These are phyloP conservation scores for Trametes polyzona DNA, from an alignment of 1,284 basidiomycete species.

Conservation along the genomic window DNA sequence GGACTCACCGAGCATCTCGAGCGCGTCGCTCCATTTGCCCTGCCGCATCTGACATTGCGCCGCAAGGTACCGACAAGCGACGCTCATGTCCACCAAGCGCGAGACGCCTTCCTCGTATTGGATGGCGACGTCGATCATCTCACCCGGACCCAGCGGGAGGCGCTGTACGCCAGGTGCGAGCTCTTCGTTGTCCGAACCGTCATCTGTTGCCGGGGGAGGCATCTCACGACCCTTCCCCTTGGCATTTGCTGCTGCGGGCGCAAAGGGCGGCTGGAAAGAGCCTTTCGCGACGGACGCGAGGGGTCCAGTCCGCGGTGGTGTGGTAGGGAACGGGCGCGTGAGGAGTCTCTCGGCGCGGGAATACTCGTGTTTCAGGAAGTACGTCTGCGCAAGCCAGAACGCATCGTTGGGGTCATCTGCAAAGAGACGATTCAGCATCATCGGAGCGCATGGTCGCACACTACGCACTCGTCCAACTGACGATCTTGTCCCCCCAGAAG, in stretches of 20 bases:
- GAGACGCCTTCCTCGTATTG: conserved; percentile 67
- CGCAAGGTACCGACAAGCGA: conserved; percentile 92
- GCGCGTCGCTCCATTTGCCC: conserved; percentile 91
- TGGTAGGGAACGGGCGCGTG: conserved; percentile 74
- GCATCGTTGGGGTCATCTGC: conserved; percentile 94
- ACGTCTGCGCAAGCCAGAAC: conserved; percentile 98
- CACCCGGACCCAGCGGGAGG: conserved; percentile 67
- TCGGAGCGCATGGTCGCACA: neutral
- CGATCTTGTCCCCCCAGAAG: conserved; percentile 98
- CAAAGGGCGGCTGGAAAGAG: conserved; percentile 35
- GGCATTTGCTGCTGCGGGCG: conserved; percentile 25
- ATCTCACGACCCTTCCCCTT: conserved; percentile 69
- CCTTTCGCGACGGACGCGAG: conserved; percentile 47
- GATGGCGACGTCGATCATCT: conserved; percentile 66
- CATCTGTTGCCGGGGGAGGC: conserved; percentile 33
- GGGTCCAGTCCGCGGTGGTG: conserved; percentile 46
- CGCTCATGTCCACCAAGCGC: conserved; percentile 86
- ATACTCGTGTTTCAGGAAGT: conserved; percentile 95
- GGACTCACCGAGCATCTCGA: conserved; percentile 91
- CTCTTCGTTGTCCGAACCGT: neutral
- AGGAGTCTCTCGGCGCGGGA: conserved; percentile 92
- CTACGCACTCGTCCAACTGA: conserved; percentile 89
- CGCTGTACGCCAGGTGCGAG: conserved; percentile 46
- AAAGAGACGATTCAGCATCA: neutral
- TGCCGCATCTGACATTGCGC: conserved; percentile 94